Conservation (phyloP, 2,329 filamentous ascomycete species). For the Aspergillus fischeri region DNA sequence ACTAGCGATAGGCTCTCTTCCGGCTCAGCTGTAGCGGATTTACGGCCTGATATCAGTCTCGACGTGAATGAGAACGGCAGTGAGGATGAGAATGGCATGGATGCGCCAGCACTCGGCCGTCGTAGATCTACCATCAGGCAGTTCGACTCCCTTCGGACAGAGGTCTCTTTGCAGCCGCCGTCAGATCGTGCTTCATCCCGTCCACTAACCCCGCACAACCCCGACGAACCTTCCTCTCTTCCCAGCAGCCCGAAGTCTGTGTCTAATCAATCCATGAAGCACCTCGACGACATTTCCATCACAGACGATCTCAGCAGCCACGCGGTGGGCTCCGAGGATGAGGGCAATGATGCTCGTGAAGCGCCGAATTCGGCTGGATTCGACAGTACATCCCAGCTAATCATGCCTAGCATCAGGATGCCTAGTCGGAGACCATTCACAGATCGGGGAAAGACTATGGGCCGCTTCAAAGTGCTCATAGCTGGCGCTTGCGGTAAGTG, state of each 20-base stretch:
- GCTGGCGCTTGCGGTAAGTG: conserved; percentile 69
- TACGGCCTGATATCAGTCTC: conserved; percentile 7
- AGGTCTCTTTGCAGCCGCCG: conserved; percentile 14
- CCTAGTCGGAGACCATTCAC: conserved; percentile 87
- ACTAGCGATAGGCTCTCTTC: conserved; percentile 5
- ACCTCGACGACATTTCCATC: conserved; percentile 55
- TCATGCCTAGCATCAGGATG: conserved; percentile 95
- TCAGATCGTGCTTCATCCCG: conserved; percentile 31
- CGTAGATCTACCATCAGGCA: conserved; percentile 30
- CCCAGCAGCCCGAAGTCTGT: conserved; percentile 58
- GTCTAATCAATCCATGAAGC: conserved; percentile 55
- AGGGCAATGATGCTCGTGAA: conserved; percentile 44
- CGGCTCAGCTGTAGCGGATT: background rate
- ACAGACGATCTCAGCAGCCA: conserved; percentile 55
- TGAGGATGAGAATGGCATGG: conserved; percentile 22
- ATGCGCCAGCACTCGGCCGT: conserved; percentile 20
- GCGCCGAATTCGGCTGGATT: conserved; percentile 24
- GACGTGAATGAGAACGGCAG: conserved; percentile 18
- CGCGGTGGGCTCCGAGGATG: conserved; percentile 52
- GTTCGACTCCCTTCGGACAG: conserved; percentile 14
- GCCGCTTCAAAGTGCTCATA: conserved; percentile 82
- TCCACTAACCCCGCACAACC: conserved; percentile 47
- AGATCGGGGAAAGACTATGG: conserved; percentile 74
- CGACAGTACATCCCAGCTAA: conserved; percentile 63
- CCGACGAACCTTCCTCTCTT: conserved; percentile 47